These are phyloP conservation scores for Pythium rishiriense DNA, from an alignment of 352 stramenopile genomes.

Conservation along the genomic window DNA sequence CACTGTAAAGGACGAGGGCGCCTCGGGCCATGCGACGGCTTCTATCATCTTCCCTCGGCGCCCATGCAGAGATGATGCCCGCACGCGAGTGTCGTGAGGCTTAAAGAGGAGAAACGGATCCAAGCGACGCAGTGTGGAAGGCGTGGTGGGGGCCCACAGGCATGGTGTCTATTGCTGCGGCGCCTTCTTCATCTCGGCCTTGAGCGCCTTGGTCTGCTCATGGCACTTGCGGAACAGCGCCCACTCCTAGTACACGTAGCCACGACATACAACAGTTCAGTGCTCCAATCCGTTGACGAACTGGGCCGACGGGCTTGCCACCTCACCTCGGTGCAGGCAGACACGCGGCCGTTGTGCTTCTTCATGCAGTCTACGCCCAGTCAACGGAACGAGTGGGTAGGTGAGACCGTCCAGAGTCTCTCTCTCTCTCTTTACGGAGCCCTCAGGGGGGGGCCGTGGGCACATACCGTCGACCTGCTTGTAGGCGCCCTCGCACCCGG, in stretches of 20 bases:
- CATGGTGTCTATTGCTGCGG: constrained; percentile 7
- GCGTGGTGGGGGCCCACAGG: no score
- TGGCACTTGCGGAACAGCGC: constrained; percentile 75
- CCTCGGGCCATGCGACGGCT: no score
- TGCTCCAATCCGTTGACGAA: neutral
- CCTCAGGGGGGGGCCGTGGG: no score
- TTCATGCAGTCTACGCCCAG: constrained; percentile 74
- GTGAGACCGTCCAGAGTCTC: no score
- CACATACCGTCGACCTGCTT: constrained; percentile 57
- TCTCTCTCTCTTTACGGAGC: no score
- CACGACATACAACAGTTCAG: neutral
- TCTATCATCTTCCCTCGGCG: no score
- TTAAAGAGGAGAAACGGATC: neutral
- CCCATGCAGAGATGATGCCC: no score
- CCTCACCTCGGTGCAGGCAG: constrained; percentile 59
- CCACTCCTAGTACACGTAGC: constrained; percentile 62
- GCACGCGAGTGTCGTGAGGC: no score
- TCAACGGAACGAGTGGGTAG: no score
- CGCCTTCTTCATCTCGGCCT: constrained; percentile 31
- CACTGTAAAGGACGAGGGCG: no score
- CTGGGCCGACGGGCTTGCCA: neutral
- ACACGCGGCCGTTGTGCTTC: constrained; percentile 70
- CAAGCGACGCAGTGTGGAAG: neutral
- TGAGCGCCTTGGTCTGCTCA: constrained; percentile 45
- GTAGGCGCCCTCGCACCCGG: constrained; percentile 67